Percentiles rank a stretch among this genome's conserved stretches.
Evolutionary conservation across 306 rosid genomes (phyloP).

Genomic region (Notholithocarpus densiflorus): DNA sequence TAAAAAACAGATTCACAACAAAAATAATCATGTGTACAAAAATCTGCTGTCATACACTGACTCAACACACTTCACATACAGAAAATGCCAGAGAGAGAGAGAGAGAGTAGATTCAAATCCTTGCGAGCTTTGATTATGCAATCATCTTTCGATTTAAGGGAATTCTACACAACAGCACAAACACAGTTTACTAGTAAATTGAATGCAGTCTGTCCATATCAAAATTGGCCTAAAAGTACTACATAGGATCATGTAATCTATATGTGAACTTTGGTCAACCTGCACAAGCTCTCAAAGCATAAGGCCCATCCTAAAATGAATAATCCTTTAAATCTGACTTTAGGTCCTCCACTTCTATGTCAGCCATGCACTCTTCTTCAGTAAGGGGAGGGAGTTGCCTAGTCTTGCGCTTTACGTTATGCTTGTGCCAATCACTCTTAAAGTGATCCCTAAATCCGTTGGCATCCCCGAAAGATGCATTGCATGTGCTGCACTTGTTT

Average conservation of each 20-base stretch:
- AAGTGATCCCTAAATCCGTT: conserved; percentile 75
- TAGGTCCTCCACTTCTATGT: conserved; percentile 54
- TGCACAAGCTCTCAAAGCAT: not conserved
- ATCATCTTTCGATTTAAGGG: not conserved
- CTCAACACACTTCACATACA: not conserved
- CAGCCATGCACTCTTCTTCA: conserved; percentile 73
- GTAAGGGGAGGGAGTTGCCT: conserved; percentile 74
- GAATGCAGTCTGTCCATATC: not conserved
- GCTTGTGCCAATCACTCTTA: conserved; percentile 97
- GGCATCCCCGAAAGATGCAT: conserved; percentile 52
- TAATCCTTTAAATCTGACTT: conserved; percentile 82
- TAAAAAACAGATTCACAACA: not conserved
- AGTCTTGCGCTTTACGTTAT: conserved; percentile 76
- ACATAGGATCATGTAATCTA: not conserved
- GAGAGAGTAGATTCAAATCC: not conserved
- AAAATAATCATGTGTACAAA: not conserved
- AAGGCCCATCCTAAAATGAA: conserved; percentile 48
- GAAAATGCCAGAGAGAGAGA: too few species aligned
- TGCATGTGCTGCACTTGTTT: conserved; percentile 70
- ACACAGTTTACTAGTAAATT: not conserved
- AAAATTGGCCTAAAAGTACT: not conserved
- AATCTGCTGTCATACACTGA: not conserved
- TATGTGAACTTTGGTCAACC: not conserved
- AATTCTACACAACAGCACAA: not conserved
- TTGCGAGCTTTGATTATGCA: not conserved